phyloP scores from a whole-genome alignment of 495 filamentous ascomycete species.

The Tetracladium setigerum region DNA sequence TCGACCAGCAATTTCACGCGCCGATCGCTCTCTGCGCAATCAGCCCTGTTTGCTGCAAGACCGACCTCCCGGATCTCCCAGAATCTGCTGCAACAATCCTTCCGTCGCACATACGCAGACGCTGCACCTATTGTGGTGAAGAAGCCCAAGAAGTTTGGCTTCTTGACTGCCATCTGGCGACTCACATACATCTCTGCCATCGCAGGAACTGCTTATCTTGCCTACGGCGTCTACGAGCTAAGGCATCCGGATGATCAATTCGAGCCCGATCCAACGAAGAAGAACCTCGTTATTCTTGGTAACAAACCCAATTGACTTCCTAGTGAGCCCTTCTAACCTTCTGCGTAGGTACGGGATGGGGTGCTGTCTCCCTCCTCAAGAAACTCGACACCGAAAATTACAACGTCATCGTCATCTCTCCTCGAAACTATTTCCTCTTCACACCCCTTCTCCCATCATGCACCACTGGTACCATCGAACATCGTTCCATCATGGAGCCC shows the following conservation, averaged over 20 bases:
- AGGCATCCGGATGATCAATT: constrained; percentile 76
- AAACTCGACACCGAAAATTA: constrained; percentile 97
- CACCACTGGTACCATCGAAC: constrained; percentile 94
- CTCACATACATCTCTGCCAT: constrained; percentile 62
- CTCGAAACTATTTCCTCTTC: constrained; percentile 99
- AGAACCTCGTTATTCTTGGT: constrained; percentile 96
- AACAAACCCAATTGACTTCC: constrained; percentile 26
- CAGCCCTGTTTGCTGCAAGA: constrained; percentile 11
- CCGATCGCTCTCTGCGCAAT: constrained; percentile 7
- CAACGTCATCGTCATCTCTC: constrained; percentile 94
- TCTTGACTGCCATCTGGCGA: constrained; percentile 69
- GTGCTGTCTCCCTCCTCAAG: constrained; percentile 92
- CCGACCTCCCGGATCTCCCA: constrained; percentile 12
- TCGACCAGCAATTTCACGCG: constrained; percentile 20
- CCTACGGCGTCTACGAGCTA: constrained; percentile 73
- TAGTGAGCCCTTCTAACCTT: constrained; percentile 5
- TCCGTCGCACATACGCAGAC: constrained; percentile 20
- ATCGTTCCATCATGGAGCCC: constrained; percentile 99
- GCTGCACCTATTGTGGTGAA: constrained; percentile 19
- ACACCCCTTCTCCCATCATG: constrained; percentile 95
- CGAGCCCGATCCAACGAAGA: constrained; percentile 80
- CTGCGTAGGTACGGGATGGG: constrained; percentile 82
- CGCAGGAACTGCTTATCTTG: constrained; percentile 58
- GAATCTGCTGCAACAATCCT: constrained; percentile 12
- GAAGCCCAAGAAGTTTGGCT: constrained; percentile 24